These are phyloP conservation scores for Zalerion maritima DNA, from an alignment of 495 filamentous ascomycete genomes.

Conservation along the genomic window DNA sequence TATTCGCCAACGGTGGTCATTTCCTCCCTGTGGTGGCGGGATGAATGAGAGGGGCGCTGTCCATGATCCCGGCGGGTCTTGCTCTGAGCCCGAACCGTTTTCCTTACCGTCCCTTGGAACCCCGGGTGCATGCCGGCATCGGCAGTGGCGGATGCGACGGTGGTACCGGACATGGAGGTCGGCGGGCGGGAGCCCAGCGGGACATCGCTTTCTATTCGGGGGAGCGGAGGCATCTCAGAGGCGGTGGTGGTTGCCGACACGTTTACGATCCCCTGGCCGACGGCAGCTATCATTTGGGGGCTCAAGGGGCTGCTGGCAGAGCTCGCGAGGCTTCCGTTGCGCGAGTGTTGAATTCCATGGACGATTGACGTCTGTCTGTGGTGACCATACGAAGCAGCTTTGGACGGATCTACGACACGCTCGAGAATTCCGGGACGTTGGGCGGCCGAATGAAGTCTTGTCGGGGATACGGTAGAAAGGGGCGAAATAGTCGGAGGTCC, in stretches of 20 bases:
- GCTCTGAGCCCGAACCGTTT: constrained; percentile 49
- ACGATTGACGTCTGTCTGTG: constrained; percentile 91
- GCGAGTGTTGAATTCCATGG: constrained; percentile 84
- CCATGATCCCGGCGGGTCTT: constrained; percentile 53
- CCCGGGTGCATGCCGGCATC: constrained; percentile 11
- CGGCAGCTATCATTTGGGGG: constrained; percentile 67
- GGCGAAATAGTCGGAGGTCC: constrained; percentile 24
- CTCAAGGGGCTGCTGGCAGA: constrained; percentile 62
- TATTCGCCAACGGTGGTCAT: constrained; percentile 90
- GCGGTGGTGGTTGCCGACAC: constrained; percentile 26
- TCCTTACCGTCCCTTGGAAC: constrained; percentile 23
- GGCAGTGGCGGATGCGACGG: constrained; percentile 16
- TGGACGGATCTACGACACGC: constrained; percentile 37
- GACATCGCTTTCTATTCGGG: constrained; percentile 25
- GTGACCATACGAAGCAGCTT: constrained; percentile 55
- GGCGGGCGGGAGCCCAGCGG: constrained; percentile 18
- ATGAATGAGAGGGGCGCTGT: constrained; percentile 74
- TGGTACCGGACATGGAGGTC: constrained; percentile 30
- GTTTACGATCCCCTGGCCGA: constrained; percentile 29
- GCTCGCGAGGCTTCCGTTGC: constrained; percentile 56
- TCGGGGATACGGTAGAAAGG: constrained; percentile 12
- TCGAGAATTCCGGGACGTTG: constrained; percentile 42
- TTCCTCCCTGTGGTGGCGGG: constrained; percentile 55
- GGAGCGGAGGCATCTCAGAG: constrained; percentile 28
- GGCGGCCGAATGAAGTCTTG: constrained; percentile 19